Conservation (phyloP, 2,329 filamentous ascomycete species). For the Sclerotinia subarctica region DNA sequence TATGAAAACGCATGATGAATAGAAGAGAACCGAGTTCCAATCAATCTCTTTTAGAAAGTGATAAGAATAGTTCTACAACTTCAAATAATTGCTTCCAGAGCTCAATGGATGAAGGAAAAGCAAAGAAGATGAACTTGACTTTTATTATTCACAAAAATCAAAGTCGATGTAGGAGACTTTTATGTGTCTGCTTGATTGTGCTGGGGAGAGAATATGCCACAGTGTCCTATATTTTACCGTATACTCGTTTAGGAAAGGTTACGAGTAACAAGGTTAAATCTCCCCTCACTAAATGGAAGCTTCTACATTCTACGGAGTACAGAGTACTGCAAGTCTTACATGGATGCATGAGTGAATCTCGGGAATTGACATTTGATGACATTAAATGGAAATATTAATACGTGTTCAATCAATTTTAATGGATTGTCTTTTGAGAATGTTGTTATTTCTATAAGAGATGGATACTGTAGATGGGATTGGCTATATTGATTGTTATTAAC, state of each 20-base stretch:
- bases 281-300: background rate
- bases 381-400: background rate
- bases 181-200: conserved; percentile 20
- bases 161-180: conserved; percentile 12
- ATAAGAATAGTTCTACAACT: conserved; percentile 26
- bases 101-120: conserved; percentile 26
- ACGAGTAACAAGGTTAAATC: background rate
- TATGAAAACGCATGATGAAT: conserved; percentile 72
- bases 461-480: too few relatives aligned
- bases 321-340: too few relatives aligned
- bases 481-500: too few relatives aligned
- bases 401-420: background rate
- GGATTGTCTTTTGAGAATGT: background rate
- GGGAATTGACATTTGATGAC: background rate
- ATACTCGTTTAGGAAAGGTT: conserved; percentile 22
- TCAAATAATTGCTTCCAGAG: conserved; percentile 33
- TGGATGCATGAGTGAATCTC: background rate
- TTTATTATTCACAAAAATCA: background rate
- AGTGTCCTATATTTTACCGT: conserved; percentile 21
- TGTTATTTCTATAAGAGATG: too few relatives aligned
- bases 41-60: conserved; percentile 25
- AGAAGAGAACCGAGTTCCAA: conserved; percentile 27
- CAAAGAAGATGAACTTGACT: conserved; percentile 18
- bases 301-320: background rate
- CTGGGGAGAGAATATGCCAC: conserved; percentile 22